A percentile compares a stretch with the other conserved stretches of the same genome.
These are phyloP conservation scores for Geotrichum candidum DNA, from an alignment of 1,139 yeast species.

Conservation along the genomic window DNA sequence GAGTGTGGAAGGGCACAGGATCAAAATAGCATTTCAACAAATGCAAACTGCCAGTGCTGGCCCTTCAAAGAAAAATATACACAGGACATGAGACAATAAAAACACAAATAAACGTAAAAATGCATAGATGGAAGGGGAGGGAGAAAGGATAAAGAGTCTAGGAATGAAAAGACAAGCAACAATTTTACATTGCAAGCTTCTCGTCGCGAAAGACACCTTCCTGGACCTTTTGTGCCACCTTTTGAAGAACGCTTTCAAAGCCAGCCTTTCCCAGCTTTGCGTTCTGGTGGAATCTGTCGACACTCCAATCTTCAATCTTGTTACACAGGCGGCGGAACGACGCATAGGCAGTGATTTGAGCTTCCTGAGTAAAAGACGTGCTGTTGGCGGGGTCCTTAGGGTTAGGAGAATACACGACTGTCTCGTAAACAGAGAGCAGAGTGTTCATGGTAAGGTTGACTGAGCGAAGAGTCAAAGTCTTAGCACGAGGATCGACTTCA, in stretches of 20 bases:
- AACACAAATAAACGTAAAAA: background rate
- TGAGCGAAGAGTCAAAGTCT: constrained; percentile 73
- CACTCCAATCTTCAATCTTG: constrained; percentile 87
- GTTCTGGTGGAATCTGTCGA: constrained; percentile 81
- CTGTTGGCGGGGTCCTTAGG: constrained; percentile 41
- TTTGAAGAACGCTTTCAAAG: constrained; percentile 68
- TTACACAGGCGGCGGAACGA: constrained; percentile 63
- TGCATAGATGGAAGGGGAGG: background rate
- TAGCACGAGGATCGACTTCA: constrained; percentile 63
- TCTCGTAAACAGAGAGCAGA: constrained; percentile 74
- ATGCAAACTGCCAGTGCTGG: background rate
- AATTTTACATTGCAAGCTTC: background rate
- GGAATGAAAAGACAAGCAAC: background rate
- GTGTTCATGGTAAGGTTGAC: constrained; percentile 79
- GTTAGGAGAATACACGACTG: constrained; percentile 74
- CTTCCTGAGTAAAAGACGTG: constrained; percentile 73
- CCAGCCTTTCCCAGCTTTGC: constrained; percentile 78
- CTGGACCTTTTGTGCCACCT: constrained; percentile 42
- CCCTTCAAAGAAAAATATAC: background rate
- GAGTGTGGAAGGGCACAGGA: background rate
- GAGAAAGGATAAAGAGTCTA: background rate
- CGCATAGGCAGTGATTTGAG: constrained; percentile 84
- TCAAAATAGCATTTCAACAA: background rate
- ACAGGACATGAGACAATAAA: background rate
- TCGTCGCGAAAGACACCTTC: constrained; percentile 31